Evolutionary conservation across 2,329 filamentous ascomycete species (phyloP), one percentile per base, ranked within the genome.

Genomic region (Pseudodiploospora longispora): DNA sequence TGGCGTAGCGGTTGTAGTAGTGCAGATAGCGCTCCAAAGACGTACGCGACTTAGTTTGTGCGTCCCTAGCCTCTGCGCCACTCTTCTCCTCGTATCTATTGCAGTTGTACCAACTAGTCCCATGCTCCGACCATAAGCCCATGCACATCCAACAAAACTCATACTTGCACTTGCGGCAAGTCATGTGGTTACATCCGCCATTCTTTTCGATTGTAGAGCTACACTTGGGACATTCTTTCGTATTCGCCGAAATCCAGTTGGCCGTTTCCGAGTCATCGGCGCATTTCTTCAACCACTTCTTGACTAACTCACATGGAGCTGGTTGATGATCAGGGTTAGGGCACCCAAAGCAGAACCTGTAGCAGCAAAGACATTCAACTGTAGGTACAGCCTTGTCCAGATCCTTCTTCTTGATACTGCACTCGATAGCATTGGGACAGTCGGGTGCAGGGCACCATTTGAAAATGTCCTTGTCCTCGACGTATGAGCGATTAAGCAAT

Each of bases 131-230:
- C 93, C 93, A 98, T 1, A 95, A 72, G 0, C 93, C 93, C 93
- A 98, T 98, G 60, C 93, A 98, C 86, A 98, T 97, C 93, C 93
- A 98, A 69, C 93, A 98, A 59, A 98, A 96, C 59, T 96, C 90
- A 59, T 96, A 83, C 59, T 89, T 88, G 70, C 90, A 96, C 65
- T 96, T 96, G 45, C 90, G 76, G 62, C 90, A 96, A 0, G 90
- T 96, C 90, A 96, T 96, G 64, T 96, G 90, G 68, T 96, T 96
- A 70, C 90, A 96, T 4, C 90, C 90, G 42, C 90, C 90, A 53
- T 98, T 98, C 78, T 98, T 98, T 68, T 98, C 93, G 37, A 98
- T 98, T 0, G 93, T 98, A 2, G 91, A 97, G 55, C 87, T 82
- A 65, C 93, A 98, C 62, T 86, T 93, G 0, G 93, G 91, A 52